Conservation (phyloP, 768 basidiomycete species). For the Mycena kentingensis region DNA sequence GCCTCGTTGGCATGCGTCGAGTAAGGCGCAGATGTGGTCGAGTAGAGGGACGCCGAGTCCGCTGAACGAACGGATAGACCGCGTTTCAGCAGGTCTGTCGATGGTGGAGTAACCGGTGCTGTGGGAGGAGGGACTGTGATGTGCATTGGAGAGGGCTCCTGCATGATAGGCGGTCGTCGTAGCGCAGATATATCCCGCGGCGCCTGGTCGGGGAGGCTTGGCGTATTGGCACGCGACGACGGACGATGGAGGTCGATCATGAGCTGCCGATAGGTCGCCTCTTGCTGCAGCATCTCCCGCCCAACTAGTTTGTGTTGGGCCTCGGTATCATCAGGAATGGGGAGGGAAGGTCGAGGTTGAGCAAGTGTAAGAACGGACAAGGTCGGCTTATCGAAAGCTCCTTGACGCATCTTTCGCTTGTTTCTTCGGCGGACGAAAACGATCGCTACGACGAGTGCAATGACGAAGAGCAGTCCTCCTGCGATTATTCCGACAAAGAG, state of each 20-base stretch:
- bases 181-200: constrained; percentile 5
- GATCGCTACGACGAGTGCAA: constrained; percentile 6
- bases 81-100: constrained; percentile 6
- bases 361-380: constrained; percentile 9
- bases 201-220: constrained; percentile 16
- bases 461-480: constrained; percentile 11
- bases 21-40: constrained; percentile 38
- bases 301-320: constrained; percentile 13
- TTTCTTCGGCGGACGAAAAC: constrained; percentile 15
- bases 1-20: constrained; percentile 26
- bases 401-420: constrained; percentile 16
- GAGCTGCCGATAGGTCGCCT: constrained; percentile 18
- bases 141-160: constrained; percentile 1
- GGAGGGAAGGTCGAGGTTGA: constrained; percentile 15
- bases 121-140: constrained; percentile 1
- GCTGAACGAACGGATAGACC: constrained; percentile 21
- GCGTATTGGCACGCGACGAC: constrained; percentile 1
- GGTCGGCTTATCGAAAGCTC: constrained; percentile 17
- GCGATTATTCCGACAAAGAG: constrained; percentile 16
- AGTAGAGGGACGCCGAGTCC: constrained; percentile 39
- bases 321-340: constrained; percentile 12
- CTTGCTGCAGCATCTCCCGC: constrained; percentile 19
- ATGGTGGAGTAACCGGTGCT: not conserved
- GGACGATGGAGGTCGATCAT: constrained; percentile 18
- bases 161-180: constrained; percentile 1